Evolutionary conservation across 2,329 filamentous ascomycete species (phyloP).

Genomic region (Alternaria sp.): DNA sequence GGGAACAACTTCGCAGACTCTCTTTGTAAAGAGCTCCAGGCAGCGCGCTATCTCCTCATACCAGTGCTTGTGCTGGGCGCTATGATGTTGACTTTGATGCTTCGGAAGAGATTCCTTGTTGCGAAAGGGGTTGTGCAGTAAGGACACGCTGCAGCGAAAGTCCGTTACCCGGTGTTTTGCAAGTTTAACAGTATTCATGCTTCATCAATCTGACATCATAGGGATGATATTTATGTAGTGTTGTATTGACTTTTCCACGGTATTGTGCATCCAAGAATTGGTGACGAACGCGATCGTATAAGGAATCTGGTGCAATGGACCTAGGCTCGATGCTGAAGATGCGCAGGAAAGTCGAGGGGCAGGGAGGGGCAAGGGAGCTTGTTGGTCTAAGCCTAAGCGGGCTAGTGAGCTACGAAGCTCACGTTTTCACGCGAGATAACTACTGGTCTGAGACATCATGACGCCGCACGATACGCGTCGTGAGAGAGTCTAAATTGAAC

Average conservation of each 20-base stretch:
- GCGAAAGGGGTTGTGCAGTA: neutral
- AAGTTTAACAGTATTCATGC: neutral
- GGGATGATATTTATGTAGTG: neutral
- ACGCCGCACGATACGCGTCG: constrained; percentile 7
- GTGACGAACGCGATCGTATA: too few species aligned
- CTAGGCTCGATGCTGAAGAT: neutral
- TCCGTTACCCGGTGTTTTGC: neutral
- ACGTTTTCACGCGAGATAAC: constrained; percentile 11
- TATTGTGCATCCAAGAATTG: too few species aligned
- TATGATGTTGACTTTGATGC: constrained; percentile 6
- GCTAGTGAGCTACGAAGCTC: constrained; percentile 5
- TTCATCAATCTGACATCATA: too few species aligned
- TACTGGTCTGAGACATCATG: constrained; percentile 1
- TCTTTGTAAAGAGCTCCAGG: constrained; percentile 16
- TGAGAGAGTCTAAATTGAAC: neutral
- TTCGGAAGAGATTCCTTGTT: neutral
- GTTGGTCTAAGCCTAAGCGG: neutral
- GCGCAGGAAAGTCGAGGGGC: neutral
- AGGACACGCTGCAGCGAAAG: neutral
- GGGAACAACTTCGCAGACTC: neutral
- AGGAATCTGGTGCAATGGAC: neutral
- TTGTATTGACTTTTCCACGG: too few species aligned
- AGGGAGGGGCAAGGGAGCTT: neutral
- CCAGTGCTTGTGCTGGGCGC: constrained; percentile 14
- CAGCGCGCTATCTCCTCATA: constrained; percentile 17